Percentiles rank a stretch among this genome's conserved stretches.
Conservation (phyloP, 192 early-diverging fungal species). For the Ambispora gerdemannii region DNA sequence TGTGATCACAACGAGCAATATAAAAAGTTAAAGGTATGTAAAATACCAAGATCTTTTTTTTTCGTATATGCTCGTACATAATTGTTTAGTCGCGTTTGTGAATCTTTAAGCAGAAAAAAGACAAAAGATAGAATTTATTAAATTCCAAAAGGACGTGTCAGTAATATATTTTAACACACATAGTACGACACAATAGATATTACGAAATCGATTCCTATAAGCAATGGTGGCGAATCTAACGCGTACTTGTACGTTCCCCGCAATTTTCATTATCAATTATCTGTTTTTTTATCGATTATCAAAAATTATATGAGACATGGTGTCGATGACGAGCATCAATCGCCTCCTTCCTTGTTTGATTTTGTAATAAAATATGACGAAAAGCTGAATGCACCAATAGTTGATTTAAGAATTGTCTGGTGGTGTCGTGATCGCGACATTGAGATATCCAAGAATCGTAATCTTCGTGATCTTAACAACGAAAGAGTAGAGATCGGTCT, state of each 20-base stretch:
- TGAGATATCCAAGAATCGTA: not conserved
- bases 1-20: not conserved
- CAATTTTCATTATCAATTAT: not conserved
- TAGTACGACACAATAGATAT: not conserved
- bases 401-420: slow-evolving; percentile 6
- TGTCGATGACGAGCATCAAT: not conserved
- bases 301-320: not conserved
- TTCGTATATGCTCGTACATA: too few relatives aligned
- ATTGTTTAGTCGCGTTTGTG: too few relatives aligned
- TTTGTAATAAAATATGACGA: not conserved
- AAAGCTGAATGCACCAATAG: not conserved
- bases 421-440: not conserved
- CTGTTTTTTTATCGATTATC: not conserved
- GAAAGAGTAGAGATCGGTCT: slow-evolving; percentile 1
- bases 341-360: not conserved
- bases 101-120: too few relatives aligned
- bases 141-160: not conserved
- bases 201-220: not conserved
- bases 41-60: not conserved
- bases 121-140: too few relatives aligned
- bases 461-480: too few relatives aligned
- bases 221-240: not conserved
- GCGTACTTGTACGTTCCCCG: not conserved
- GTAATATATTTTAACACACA: not conserved
- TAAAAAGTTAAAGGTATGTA: not conserved